phyloP scores from a whole-genome alignment of 257 asterid genomes.

The Salvia miltiorrhiza region DNA sequence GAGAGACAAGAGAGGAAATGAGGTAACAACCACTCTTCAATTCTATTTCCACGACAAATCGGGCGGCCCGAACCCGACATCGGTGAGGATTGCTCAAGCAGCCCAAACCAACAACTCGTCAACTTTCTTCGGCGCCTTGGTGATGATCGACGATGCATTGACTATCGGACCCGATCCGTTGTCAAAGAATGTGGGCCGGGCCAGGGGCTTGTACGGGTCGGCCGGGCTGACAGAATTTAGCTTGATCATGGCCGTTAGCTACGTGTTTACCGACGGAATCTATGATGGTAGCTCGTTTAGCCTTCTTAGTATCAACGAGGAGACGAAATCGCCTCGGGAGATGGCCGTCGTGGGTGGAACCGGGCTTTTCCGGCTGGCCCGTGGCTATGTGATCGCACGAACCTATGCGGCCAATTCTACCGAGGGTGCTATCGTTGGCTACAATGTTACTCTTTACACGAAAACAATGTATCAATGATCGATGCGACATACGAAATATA shows the following conservation, averaged over 20 bases:
- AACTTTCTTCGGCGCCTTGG: not conserved
- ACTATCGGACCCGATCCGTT: too few species aligned
- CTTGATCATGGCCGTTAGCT: too few species aligned
- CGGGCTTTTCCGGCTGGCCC: slow-evolving; percentile 78
- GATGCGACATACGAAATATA: not conserved
- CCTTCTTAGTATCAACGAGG: too few species aligned
- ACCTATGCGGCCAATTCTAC: slow-evolving; percentile 46
- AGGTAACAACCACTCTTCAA: not conserved
- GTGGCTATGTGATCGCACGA: slow-evolving; percentile 51
- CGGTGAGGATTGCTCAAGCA: not conserved
- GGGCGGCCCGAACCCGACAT: not conserved
- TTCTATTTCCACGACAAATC: not conserved
- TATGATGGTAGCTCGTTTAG: too few species aligned
- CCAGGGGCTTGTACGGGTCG: too few species aligned
- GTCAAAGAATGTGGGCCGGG: too few species aligned
- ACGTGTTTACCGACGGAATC: too few species aligned
- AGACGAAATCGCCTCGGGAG: too few species aligned
- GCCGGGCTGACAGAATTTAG: too few species aligned
- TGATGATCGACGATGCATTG: too few species aligned
- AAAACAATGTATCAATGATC: slow-evolving; percentile 10
- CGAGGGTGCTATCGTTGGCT: slow-evolving; percentile 67
- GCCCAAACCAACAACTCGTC: not conserved
- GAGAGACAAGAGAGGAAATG: not conserved
- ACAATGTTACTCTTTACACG: slow-evolving; percentile 52
- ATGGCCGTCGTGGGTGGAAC: slow-evolving; percentile 88